Conservation (phyloP, 495 filamentous ascomycete species). For the Lichenothelia convexa region DNA sequence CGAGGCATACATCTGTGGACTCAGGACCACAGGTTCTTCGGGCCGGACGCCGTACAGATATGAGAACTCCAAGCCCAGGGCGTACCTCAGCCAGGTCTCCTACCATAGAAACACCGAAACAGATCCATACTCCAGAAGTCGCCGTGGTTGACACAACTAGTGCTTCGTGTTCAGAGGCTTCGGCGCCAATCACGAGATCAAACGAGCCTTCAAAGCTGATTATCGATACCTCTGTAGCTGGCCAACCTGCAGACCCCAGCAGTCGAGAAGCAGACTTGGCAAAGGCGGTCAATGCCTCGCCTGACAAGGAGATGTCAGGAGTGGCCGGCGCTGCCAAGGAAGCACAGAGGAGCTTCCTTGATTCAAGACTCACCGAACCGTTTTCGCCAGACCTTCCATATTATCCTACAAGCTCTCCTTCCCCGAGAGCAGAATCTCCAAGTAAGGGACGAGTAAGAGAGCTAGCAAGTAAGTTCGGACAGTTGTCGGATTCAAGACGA, state of each 20-base stretch:
- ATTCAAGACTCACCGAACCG: too few relatives aligned
- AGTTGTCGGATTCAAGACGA: conserved; percentile 16
- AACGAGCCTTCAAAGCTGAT: too few relatives aligned
- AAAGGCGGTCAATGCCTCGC: conserved; percentile 4
- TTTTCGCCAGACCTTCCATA: too few relatives aligned
- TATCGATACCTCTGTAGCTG: too few relatives aligned
- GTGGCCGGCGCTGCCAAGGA: neutral
- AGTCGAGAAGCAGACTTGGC: conserved; percentile 12
- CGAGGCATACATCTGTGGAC: conserved; percentile 13
- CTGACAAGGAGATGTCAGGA: conserved; percentile 1
- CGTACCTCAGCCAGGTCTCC: conserved; percentile 46
- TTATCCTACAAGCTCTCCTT: conserved; percentile 5
- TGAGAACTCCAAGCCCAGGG: conserved; percentile 41
- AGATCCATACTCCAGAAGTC: conserved; percentile 4
- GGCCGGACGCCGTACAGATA: conserved; percentile 39
- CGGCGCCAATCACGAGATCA: too few relatives aligned
- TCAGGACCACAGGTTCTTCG: conserved; percentile 21
- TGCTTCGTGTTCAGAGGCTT: too few relatives aligned
- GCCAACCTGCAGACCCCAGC: conserved; percentile 9
- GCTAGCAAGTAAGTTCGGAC: conserved; percentile 29
- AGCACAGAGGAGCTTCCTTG: too few relatives aligned
- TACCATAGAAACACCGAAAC: conserved; percentile 7
- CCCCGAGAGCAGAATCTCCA: conserved; percentile 20
- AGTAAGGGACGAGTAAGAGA: conserved; percentile 27
- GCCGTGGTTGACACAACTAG: neutral